Evolutionary conservation across 2,329 filamentous ascomycete genomes (phyloP), one percentile per base, ranked within the genome.

Genomic region (Scopulariopsis brevicaulis): DNA sequence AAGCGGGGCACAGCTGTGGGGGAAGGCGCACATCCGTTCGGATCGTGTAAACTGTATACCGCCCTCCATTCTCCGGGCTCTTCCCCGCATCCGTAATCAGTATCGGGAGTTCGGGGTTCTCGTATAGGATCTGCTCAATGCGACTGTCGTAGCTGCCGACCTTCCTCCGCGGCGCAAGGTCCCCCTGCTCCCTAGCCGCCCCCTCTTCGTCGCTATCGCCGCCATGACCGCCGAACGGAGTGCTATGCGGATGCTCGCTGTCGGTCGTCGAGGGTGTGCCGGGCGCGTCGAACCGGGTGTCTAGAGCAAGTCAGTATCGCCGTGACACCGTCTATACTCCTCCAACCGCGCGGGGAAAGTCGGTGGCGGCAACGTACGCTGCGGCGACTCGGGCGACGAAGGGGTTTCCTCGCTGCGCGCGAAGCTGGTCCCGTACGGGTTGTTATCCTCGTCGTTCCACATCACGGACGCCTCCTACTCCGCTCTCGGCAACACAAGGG

Each of bases 361-460:
- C 12, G 12, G 37, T n/a, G 40, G 40, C 6, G 40, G n/a, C 22
- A 14, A 50, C 46, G 46, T 75, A 87, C 82, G 81, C 64, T 80
- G 74, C 69, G 72, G 78, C 57, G 74, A 69, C 51, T 70, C 73
- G 53, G 85, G 85, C 46, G 86, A 88, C 58, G 83, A 76, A 24
- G 85, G 83, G 51, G 78, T 76, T 35, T 86, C 86, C 32, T 95
- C 89, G 66, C 89, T 85, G 66, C 89, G 87, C 71, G 94, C 89
- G 76, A 96, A 96, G 72, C 90, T 93, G 66, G 79, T 83, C 63
- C 91, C 92, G 69, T 97, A 96, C 5, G 93, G 93, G 71, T 97
- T 97, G 75, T 97, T 97, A 69, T 97, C 90, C 75, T 97, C 93
- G 78, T 97, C 92, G 80, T 96, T 95, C 93, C 93, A 97, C 93